A percentile compares a stretch with the other conserved stretches of the same genome.
phyloP scores from a whole-genome alignment of 2,329 filamentous ascomycete species.

The Pezicula radicicola region DNA sequence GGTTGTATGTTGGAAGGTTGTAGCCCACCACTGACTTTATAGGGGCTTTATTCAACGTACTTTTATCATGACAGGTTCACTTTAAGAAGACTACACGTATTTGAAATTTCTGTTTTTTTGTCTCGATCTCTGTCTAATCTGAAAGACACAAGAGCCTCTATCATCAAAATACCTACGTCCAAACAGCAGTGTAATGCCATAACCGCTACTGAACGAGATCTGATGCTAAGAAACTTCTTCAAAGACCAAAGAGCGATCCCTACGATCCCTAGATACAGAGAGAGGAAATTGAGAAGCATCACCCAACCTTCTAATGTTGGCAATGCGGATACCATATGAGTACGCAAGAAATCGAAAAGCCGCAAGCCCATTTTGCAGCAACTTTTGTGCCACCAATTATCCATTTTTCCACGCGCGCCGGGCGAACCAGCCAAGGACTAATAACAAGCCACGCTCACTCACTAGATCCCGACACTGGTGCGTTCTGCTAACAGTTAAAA shows the following conservation, averaged over 20 bases:
- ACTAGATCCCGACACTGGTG: slow-evolving; percentile 21
- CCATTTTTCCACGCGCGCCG: slow-evolving; percentile 27
- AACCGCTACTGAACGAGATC: slow-evolving; percentile 12
- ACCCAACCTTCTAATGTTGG: slow-evolving; percentile 28
- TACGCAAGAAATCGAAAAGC: slow-evolving; percentile 24
- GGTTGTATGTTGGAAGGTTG: too few species aligned
- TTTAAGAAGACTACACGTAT: neutral
- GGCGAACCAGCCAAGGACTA: slow-evolving; percentile 26
- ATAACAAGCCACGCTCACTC: slow-evolving; percentile 23
- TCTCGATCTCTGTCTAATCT: slow-evolving; percentile 1
- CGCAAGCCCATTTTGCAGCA: slow-evolving; percentile 22
- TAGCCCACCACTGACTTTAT: too few species aligned
- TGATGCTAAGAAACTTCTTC: slow-evolving; percentile 19
- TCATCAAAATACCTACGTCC: neutral
- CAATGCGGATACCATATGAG: slow-evolving; percentile 17
- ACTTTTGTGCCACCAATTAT: slow-evolving; percentile 30
- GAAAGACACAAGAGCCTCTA: neutral
- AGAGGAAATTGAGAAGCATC: slow-evolving; percentile 25
- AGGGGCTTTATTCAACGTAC: too few species aligned
- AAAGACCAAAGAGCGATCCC: slow-evolving; percentile 25
- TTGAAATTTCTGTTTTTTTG: slow-evolving; percentile 2
- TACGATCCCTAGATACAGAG: slow-evolving; percentile 28
- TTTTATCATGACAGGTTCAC: neutral
- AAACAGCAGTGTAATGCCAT: neutral
- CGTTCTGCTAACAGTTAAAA: slow-evolving; percentile 15